Conservation (phyloP, 306 rosid genomes). For the Rubus parviflorus region DNA sequence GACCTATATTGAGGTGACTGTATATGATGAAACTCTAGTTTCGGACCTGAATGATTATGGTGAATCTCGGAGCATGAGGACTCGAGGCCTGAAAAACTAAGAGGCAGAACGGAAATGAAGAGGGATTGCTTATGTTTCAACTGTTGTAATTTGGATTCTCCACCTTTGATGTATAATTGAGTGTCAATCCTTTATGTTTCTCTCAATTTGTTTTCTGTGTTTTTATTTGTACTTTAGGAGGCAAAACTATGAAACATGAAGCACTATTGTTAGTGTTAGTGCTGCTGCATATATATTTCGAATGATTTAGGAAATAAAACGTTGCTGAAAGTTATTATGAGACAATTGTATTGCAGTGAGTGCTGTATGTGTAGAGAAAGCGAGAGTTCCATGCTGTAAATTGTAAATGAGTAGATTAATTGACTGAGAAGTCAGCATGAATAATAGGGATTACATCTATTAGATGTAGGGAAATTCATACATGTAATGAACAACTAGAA, state of each 20-base stretch:
- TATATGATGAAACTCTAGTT: background rate
- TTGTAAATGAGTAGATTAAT: too few relatives aligned
- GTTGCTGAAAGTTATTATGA: background rate
- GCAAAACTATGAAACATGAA: background rate
- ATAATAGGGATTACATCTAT: too few relatives aligned
- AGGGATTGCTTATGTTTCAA: background rate
- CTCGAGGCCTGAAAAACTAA: background rate
- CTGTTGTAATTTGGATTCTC: background rate
- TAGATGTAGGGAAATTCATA: too few relatives aligned
- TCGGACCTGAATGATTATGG: background rate
- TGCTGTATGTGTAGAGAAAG: too few relatives aligned
- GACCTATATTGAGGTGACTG: too few relatives aligned
- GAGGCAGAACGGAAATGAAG: background rate
- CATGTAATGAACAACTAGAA: too few relatives aligned
- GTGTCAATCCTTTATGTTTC: background rate
- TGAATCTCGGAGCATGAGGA: background rate
- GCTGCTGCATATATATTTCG: background rate
- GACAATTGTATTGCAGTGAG: too few relatives aligned
- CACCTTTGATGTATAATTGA: background rate
- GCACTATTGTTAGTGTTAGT: background rate
- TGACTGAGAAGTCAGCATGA: too few relatives aligned
- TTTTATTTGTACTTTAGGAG: background rate
- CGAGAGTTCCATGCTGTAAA: too few relatives aligned
- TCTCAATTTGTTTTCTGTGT: background rate
- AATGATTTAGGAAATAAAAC: background rate